Percentiles rank a stretch among this genome's conserved stretches.
These are phyloP conservation scores for Naganishia onofrii DNA, from an alignment of 768 basidiomycete species.

Conservation along the genomic window DNA sequence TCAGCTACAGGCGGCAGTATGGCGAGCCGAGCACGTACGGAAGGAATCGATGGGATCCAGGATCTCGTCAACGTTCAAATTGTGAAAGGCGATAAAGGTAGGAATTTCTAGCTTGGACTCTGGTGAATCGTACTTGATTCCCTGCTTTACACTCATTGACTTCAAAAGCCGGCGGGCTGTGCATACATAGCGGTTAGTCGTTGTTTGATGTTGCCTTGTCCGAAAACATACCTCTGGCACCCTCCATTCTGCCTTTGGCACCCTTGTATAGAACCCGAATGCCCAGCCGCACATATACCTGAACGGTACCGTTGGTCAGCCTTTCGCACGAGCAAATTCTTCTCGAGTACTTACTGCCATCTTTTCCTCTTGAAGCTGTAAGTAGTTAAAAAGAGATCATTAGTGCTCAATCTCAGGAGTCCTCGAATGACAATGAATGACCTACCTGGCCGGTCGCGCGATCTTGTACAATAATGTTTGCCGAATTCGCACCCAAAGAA, in stretches of 20 bases:
- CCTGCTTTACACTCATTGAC: constrained; percentile 88
- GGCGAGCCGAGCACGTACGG: constrained; percentile 57
- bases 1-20: not conserved
- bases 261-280: constrained; percentile 89
- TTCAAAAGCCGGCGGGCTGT: constrained; percentile 79
- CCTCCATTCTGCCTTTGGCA: constrained; percentile 82
- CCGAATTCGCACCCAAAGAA: constrained; percentile 89
- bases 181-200: constrained; percentile 8
- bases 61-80: constrained; percentile 77
- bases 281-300: constrained; percentile 78
- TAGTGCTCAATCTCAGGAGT: too few species aligned
- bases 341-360: constrained; percentile 59
- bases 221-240: constrained; percentile 65
- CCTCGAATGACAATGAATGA: too few species aligned
- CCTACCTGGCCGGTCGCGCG: constrained; percentile 67
- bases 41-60: constrained; percentile 77
- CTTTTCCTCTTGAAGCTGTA: constrained; percentile 86
- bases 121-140: constrained; percentile 82
- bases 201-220: constrained; percentile 1
- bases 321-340: not conserved
- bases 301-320: not conserved
- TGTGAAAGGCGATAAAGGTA: constrained; percentile 84
- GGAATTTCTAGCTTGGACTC: constrained; percentile 80
- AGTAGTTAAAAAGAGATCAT: not conserved
- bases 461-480: constrained; percentile 97